Percentiles rank a stretch among this genome's conserved stretches.
These are phyloP conservation scores for Trebouxia sp. DNA, from an alignment of 139 green algal genomes.

Conservation along the genomic window DNA sequence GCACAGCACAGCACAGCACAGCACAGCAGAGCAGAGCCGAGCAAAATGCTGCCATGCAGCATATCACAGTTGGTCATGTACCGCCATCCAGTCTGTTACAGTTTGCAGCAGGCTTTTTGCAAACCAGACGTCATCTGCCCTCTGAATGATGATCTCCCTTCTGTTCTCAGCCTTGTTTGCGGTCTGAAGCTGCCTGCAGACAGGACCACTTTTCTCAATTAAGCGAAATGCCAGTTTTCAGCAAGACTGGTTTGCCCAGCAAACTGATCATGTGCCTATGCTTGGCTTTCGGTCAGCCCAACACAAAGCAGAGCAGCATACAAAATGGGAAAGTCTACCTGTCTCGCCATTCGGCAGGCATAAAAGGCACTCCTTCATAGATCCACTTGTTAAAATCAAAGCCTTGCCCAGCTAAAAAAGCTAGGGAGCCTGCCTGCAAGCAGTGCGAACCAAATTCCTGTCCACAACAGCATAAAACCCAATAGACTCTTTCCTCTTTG, in stretches of 20 bases:
- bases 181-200: not conserved
- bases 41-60: no score
- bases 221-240: not conserved
- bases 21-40: not conserved
- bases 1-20: not conserved
- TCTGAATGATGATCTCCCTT: slow-evolving; percentile 40
- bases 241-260: not conserved
- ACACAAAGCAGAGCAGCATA: not conserved
- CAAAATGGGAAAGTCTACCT: not conserved
- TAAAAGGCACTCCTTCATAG: slow-evolving; percentile 67
- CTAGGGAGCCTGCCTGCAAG: slow-evolving; percentile 51
- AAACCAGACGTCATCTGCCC: slow-evolving; percentile 51
- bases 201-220: not conserved
- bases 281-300: not conserved
- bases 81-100: slow-evolving; percentile 59
- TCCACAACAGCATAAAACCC: not conserved
- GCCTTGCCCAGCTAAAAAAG: slow-evolving; percentile 65
- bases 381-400: slow-evolving; percentile 91
- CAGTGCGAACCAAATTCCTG: no score
- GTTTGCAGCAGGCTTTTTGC: slow-evolving; percentile 29
- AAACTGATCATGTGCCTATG: not conserved
- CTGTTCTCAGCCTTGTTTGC: not conserved
- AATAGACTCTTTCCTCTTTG: not conserved
- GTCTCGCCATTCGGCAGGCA: slow-evolving; percentile 42
- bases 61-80: not conserved